Percentiles rank a stretch among this genome's conserved stretches.
phyloP scores from a whole-genome alignment of 1,284 basidiomycete genomes.

The Irpex rosettiformis region DNA sequence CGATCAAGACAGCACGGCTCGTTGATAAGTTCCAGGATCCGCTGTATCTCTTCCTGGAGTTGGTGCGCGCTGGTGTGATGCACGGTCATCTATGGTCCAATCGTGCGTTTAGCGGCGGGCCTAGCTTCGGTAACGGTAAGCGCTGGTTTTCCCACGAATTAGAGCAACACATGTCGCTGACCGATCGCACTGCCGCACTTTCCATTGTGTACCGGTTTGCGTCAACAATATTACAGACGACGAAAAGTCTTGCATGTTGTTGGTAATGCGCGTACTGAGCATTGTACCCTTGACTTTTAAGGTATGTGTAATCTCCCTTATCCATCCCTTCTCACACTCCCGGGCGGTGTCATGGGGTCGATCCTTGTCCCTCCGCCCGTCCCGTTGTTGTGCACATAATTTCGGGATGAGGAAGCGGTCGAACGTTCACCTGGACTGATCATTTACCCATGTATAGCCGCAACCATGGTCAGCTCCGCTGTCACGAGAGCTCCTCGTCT shows the following conservation, averaged over 20 bases:
- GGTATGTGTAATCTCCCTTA: slow-evolving; percentile 42
- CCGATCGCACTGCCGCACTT: not conserved
- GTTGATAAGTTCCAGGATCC: slow-evolving; percentile 96
- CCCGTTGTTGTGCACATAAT: slow-evolving; percentile 2
- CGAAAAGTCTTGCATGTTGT: slow-evolving; percentile 87
- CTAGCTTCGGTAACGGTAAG: slow-evolving; percentile 86
- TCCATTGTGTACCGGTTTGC: not conserved
- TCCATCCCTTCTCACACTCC: slow-evolving; percentile 1
- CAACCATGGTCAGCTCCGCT: slow-evolving; percentile 93
- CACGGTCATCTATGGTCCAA: slow-evolving; percentile 91
- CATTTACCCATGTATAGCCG: slow-evolving; percentile 39
- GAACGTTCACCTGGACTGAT: not conserved
- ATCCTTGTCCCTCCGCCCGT: slow-evolving; percentile 4
- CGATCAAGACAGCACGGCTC: slow-evolving; percentile 73
- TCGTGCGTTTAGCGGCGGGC: slow-evolving; percentile 89
- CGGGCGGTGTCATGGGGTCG: slow-evolving; percentile 14
- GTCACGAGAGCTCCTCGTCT: slow-evolving; percentile 93
- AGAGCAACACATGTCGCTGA: slow-evolving; percentile 16
- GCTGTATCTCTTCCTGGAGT: slow-evolving; percentile 88
- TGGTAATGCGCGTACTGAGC: slow-evolving; percentile 95
- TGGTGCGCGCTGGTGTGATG: slow-evolving; percentile 92
- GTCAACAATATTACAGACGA: slow-evolving; percentile 52
- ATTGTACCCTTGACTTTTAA: slow-evolving; percentile 93
- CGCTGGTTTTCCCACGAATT: slow-evolving; percentile 28
- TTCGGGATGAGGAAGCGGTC: not conserved